These are phyloP conservation scores for Diospyros lotus DNA, from an alignment of 148 eudicot species.

Conservation along the genomic window DNA sequence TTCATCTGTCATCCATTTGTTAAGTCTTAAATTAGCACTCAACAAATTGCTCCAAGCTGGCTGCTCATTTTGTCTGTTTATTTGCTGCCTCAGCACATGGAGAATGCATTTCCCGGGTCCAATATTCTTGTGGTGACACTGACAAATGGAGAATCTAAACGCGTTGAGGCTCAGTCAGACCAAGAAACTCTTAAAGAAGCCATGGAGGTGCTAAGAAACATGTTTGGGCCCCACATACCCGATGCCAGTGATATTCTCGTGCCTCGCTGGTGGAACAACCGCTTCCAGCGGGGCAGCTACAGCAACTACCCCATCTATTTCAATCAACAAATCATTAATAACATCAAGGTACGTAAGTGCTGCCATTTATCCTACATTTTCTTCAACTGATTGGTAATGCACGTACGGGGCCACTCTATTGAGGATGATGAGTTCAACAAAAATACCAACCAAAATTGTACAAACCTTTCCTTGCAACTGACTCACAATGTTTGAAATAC, in stretches of 20 bases:
- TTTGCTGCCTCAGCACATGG: constrained; percentile 71
- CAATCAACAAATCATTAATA: constrained; percentile 48
- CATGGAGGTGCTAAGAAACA: constrained; percentile 73
- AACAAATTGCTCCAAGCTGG: constrained; percentile 8
- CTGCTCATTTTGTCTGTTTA: constrained; percentile 16
- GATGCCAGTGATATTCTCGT: constrained; percentile 75
- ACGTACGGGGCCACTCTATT: background rate
- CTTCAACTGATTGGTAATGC: no score
- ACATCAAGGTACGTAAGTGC: constrained; percentile 46
- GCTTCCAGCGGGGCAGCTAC: constrained; percentile 84
- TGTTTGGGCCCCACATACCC: constrained; percentile 80
- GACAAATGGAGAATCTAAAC: constrained; percentile 79
- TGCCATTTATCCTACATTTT: background rate
- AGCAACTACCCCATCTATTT: constrained; percentile 69
- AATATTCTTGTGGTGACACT: constrained; percentile 79
- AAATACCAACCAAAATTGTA: no score
- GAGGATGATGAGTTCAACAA: background rate
- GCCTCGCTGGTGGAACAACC: constrained; percentile 88
- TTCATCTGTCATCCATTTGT: no score
- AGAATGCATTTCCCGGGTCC: constrained; percentile 82
- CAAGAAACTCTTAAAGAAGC: constrained; percentile 78
- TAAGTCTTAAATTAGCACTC: background rate
- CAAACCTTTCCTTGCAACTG: no score
- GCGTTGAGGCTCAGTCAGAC: constrained; percentile 75
- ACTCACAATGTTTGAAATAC: no score